These are phyloP conservation scores for Plasmodium ovale DNA, from an alignment of 169 alveolate genomes.

Conservation along the genomic window DNA sequence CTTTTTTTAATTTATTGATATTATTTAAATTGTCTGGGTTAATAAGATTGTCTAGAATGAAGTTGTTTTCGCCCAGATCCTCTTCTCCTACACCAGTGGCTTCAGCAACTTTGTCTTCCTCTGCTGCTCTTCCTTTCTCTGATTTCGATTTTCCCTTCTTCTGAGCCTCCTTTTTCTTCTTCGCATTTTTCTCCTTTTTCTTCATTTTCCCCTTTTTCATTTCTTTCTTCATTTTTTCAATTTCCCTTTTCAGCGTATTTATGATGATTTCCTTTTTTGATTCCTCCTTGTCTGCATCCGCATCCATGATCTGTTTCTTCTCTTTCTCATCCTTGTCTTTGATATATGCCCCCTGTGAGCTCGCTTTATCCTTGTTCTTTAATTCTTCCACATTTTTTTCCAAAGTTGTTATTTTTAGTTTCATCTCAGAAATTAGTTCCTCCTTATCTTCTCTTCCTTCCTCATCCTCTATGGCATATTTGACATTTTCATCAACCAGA, in stretches of 20 bases:
- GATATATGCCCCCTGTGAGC: neutral
- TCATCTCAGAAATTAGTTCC: constrained; percentile 37
- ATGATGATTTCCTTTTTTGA: constrained; percentile 7
- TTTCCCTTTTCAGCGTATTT: constrained; percentile 43
- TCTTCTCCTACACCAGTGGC: neutral
- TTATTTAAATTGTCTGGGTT: constrained; percentile 45
- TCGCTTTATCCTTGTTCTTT: constrained; percentile 9
- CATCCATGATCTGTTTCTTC: neutral
- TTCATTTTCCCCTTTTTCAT: neutral
- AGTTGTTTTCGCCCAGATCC: neutral
- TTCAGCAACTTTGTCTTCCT: neutral
- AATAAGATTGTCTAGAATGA: constrained; percentile 16
- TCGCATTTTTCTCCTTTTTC: neutral
- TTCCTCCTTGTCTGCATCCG: neutral
- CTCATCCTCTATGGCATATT: too few species aligned
- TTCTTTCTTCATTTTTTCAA: constrained; percentile 31
- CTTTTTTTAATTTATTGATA: constrained; percentile 50
- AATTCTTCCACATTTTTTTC: constrained; percentile 56
- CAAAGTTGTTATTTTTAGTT: constrained; percentile 24
- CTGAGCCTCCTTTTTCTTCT: neutral
- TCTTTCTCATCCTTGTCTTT: neutral
- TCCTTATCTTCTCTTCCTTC: constrained; percentile 1
- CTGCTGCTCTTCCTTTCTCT: neutral
- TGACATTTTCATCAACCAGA: constrained; percentile 35
- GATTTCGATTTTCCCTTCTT: constrained; percentile 1